Conservation (phyloP, 2,329 filamentous ascomycete species). For the Trichoderma hamatum region DNA sequence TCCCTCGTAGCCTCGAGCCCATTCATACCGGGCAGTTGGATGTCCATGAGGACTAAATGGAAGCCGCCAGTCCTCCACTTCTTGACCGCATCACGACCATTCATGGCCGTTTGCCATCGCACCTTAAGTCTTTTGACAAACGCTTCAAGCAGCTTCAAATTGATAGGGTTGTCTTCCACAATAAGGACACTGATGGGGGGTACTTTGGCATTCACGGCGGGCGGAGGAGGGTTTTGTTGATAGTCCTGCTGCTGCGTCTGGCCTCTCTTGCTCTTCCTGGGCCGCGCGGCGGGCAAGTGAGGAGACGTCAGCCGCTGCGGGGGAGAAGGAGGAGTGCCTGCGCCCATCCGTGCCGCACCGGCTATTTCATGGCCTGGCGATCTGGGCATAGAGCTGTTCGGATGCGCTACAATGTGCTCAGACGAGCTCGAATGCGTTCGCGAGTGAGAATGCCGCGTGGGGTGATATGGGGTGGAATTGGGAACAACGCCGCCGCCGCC, state of each 20-base stretch:
- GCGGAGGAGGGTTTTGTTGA: conserved; percentile 56
- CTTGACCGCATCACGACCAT: conserved; percentile 86
- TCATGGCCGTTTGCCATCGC: conserved; percentile 95
- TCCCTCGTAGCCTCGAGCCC: conserved; percentile 93
- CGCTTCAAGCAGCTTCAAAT: conserved; percentile 86
- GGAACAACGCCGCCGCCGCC: conserved; percentile 34
- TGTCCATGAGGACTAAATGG: conserved; percentile 97
- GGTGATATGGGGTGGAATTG: conserved; percentile 43
- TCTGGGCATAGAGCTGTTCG: conserved; percentile 55
- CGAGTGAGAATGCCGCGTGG: conserved; percentile 50
- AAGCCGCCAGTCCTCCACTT: conserved; percentile 95
- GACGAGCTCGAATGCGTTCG: conserved; percentile 62
- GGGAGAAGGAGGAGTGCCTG: conserved; percentile 43
- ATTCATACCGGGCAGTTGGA: conserved; percentile 95
- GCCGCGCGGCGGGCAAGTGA: conserved; percentile 47
- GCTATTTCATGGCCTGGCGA: conserved; percentile 55
- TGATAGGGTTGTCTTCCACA: conserved; percentile 98
- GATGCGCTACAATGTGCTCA: conserved; percentile 58
- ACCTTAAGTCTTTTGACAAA: conserved; percentile 97
- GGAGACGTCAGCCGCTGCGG: conserved; percentile 54
- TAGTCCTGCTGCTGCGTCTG: conserved; percentile 35
- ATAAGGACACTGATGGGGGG: conserved; percentile 97
- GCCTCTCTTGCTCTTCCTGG: conserved; percentile 59
- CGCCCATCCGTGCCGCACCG: conserved; percentile 52
- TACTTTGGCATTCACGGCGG: conserved; percentile 74